These are phyloP conservation scores for Kodamaea arcana DNA, from an alignment of 1,139 yeast species.

Conservation along the genomic window DNA sequence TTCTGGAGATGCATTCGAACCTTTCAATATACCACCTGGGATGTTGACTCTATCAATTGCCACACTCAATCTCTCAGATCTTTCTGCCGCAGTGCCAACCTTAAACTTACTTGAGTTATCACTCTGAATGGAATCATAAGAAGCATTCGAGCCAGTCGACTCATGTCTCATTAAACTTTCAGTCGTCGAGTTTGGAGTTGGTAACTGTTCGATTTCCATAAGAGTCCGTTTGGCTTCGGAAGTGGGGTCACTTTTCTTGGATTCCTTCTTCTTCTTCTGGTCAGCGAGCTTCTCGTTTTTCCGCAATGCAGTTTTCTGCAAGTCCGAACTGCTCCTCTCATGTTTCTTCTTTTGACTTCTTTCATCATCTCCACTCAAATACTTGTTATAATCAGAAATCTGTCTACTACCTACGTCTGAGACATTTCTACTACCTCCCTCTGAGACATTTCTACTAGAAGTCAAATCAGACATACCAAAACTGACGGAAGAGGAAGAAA, in stretches of 20 bases:
- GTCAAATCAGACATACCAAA: conserved; percentile 15
- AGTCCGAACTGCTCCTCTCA: background rate
- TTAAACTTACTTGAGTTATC: conserved; percentile 33
- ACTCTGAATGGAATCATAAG: conserved; percentile 38
- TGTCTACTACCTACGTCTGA: no score
- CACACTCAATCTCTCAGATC: conserved; percentile 13
- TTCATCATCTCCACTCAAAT: conserved; percentile 19
- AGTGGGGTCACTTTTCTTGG: background rate
- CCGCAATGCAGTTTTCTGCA: background rate
- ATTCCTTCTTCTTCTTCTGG: conserved; percentile 9
- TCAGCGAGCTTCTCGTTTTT: conserved; percentile 3
- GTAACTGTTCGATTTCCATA: conserved; percentile 12
- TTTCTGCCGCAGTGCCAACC: conserved; percentile 23
- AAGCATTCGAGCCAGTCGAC: conserved; percentile 27
- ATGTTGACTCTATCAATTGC: background rate
- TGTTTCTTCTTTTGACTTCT: background rate
- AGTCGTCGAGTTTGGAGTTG: conserved; percentile 15
- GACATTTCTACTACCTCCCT: conserved; percentile 11
- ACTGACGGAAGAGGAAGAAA: conserved; percentile 9
- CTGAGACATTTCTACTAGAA: no score
- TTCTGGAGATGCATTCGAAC: background rate
- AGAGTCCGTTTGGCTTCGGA: conserved; percentile 3
- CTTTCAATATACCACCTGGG: background rate
- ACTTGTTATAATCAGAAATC: conserved; percentile 35
- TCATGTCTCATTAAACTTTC: conserved; percentile 19